Conservation (phyloP, 768 basidiomycete species). For the Kwoniella heveanensis region DNA sequence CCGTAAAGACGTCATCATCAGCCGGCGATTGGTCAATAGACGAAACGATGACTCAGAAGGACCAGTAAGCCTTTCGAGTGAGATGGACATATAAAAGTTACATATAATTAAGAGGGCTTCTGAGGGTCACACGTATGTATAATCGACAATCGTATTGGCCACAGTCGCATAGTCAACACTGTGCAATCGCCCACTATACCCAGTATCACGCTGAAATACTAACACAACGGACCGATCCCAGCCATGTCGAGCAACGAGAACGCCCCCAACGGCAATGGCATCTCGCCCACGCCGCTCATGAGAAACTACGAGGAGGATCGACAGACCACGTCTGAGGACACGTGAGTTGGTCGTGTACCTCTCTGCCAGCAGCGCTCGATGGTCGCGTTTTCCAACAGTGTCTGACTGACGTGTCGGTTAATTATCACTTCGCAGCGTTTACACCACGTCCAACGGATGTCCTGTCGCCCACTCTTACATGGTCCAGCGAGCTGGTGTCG, state of each 20-base stretch:
- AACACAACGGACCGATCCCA: not conserved
- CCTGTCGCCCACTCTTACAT: slow-evolving; percentile 64
- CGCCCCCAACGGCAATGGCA: slow-evolving; percentile 15
- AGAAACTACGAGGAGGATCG: slow-evolving; percentile 40
- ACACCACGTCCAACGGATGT: slow-evolving; percentile 85
- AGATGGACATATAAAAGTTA: no score
- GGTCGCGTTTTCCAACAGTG: no score
- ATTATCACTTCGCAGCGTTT: slow-evolving; percentile 57
- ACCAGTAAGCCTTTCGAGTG: no score
- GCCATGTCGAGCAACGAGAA: slow-evolving; percentile 24
- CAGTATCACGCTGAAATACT: no score
- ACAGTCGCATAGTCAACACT: no score
- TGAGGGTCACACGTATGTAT: no score
- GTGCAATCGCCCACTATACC: no score
- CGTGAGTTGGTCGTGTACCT: slow-evolving; percentile 19
- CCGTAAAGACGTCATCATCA: not conserved
- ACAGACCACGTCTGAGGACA: slow-evolving; percentile 39
- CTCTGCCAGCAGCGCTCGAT: no score
- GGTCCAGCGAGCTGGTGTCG: slow-evolving; percentile 70
- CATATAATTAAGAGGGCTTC: no score
- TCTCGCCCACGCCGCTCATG: slow-evolving; percentile 17
- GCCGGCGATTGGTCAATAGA: not conserved
- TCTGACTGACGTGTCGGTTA: not conserved
- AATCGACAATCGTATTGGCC: no score
- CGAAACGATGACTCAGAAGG: no score